Conservation (phyloP, 805 yeast species). For the Helenozyma baotianmanensis region DNA sequence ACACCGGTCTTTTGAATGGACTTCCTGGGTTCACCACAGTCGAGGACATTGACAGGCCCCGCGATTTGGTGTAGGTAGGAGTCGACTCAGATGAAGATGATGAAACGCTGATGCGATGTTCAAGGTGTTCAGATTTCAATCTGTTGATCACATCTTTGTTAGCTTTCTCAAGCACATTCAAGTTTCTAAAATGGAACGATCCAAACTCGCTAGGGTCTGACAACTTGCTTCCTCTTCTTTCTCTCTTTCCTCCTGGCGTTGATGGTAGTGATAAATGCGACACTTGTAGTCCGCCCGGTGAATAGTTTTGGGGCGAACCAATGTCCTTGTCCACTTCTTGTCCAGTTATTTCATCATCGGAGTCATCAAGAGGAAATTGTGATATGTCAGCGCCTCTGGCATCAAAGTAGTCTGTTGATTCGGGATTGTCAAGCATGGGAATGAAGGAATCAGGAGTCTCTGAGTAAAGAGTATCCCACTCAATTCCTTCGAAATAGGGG, state of each 20-base stretch:
- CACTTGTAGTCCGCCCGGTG: no score
- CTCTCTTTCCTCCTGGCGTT: slow-evolving; percentile 40
- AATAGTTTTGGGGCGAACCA: slow-evolving; percentile 10
- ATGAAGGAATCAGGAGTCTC: slow-evolving; percentile 73
- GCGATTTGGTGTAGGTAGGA: slow-evolving; percentile 22
- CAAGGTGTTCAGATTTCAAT: slow-evolving; percentile 77
- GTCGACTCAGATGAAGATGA: slow-evolving; percentile 47
- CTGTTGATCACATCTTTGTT: slow-evolving; percentile 89
- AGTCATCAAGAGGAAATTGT: slow-evolving; percentile 51
- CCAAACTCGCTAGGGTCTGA: slow-evolving; percentile 84
- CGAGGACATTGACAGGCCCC: slow-evolving; percentile 30
- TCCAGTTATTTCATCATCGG: slow-evolving; percentile 22
- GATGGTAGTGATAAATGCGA: slow-evolving; percentile 15
- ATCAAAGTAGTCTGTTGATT: slow-evolving; percentile 88
- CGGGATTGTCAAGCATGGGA: slow-evolving; percentile 75
- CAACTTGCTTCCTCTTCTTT: slow-evolving; percentile 67
- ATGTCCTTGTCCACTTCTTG: slow-evolving; percentile 8
- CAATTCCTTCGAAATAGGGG: slow-evolving; percentile 65
- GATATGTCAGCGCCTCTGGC: slow-evolving; percentile 77
- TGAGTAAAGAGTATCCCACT: slow-evolving; percentile 70
- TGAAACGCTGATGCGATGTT: slow-evolving; percentile 48
- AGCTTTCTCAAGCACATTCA: slow-evolving; percentile 87
- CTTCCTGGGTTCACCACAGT: slow-evolving; percentile 22
- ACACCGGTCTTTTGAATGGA: slow-evolving; percentile 44
- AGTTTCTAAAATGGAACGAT: slow-evolving; percentile 81